Evolutionary conservation across 441 rosid genomes (phyloP).

Genomic region (Syzygium syzygioides): DNA sequence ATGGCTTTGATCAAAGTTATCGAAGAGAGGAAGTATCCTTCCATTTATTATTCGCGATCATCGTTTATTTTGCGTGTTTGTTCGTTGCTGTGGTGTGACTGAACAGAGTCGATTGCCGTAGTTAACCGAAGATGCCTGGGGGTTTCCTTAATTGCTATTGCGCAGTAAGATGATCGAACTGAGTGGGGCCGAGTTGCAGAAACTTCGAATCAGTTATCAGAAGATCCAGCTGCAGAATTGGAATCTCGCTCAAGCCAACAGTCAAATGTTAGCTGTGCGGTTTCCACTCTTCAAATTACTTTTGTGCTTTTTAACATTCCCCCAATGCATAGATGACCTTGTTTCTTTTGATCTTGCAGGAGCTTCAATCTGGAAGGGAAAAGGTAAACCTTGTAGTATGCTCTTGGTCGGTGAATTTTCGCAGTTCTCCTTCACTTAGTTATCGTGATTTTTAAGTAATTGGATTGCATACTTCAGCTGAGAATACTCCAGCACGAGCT

Average conservation of each 20-base stretch:
- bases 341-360: slow-evolving; percentile 28
- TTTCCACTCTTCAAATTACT: background rate
- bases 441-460: background rate
- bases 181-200: slow-evolving; percentile 43
- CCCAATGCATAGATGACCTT: background rate
- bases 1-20: slow-evolving; percentile 47
- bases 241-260: slow-evolving; percentile 61
- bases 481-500: slow-evolving; percentile 51
- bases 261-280: slow-evolving; percentile 53
- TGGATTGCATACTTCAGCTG: background rate
- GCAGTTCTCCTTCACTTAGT: background rate
- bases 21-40: slow-evolving; percentile 76
- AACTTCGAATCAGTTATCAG: slow-evolving; percentile 36
- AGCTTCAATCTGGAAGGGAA: slow-evolving; percentile 55
- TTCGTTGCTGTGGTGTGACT: background rate
- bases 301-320: background rate
- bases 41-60: background rate
- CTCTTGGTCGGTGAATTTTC: background rate
- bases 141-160: slow-evolving; percentile 20
- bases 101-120: background rate
- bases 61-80: background rate
- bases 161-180: slow-evolving; percentile 49
- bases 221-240: slow-evolving; percentile 57
- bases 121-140: background rate
- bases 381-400: slow-evolving; percentile 25